Conservation (phyloP, 2,329 filamentous ascomycete species). For the Rutstroemia sp. region DNA sequence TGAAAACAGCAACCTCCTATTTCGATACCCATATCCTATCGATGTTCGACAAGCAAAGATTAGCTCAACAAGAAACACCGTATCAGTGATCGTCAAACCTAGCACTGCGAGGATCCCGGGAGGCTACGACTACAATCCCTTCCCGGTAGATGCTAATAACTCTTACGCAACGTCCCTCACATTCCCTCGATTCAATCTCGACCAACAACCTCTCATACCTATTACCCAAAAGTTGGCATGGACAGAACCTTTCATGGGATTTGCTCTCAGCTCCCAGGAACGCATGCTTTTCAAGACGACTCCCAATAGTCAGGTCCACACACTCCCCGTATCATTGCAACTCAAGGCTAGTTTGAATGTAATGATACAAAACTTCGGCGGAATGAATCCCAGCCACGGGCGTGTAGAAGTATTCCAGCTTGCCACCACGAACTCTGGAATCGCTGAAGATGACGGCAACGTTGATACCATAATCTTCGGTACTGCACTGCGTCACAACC, state of each 20-base stretch:
- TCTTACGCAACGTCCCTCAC: not conserved
- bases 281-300: not conserved
- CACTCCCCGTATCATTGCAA: no score
- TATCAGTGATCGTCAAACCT: not conserved
- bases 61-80: not conserved
- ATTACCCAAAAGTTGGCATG: not conserved
- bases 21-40: not conserved
- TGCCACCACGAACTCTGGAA: no score
- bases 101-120: not conserved
- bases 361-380: not conserved
- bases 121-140: not conserved
- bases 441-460: not conserved
- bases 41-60: not conserved
- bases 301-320: not conserved
- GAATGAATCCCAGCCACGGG: not conserved
- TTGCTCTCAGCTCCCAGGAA: not conserved
- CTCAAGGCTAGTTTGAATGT: no score
- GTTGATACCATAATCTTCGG: constrained; percentile 3
- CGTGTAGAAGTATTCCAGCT: no score
- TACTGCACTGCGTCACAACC: constrained; percentile 3
- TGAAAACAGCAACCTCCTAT: not conserved
- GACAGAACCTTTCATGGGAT: not conserved
- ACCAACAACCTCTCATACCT: not conserved
- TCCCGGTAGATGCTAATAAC: not conserved
- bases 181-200: not conserved